Base-by-base conservation (phyloP, 805 yeast genomes). In the Cyberlindnera nakhonratchasimensis region DNA sequence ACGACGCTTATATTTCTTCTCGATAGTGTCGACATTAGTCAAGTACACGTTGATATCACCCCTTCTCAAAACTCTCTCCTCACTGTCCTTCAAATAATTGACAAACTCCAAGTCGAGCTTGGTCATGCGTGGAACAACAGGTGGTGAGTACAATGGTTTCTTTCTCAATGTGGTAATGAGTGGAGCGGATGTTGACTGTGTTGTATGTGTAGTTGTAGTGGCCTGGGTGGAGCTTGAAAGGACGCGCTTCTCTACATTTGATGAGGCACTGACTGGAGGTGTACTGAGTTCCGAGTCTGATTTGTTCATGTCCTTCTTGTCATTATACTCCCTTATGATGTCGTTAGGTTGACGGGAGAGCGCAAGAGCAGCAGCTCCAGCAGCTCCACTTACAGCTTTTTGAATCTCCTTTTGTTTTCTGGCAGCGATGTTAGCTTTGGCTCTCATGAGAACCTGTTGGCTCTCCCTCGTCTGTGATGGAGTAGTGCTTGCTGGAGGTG, bases 61-160 rank as follows among this genome's bases (percentile, higher is more conserved):
- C 23, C 71, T 72, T 46, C 71, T 76, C 36, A 80, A 43, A 1
- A 83, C 71, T 43, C 88, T 67, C 54, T 84, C 93, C 38, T 80
- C 79, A 1, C 70, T 62, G 53, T 74, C 76, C 18, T 61, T 64
- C 47, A 84, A 61, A 52, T 66, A 79, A 29, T 69, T 66, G 6
- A 69, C 67, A 84, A 87, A 83, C 14, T 79, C 75, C 30, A 71
- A 58, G 54, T 83, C 89, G 7, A 79, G 52, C 13, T 74, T 66
- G 2, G 75, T 67, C 62, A 75, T 58, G 8, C 81, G 74, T 0
- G 75, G 73, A 63, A 14, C 69, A 66, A 29, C 11, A 4, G 23
- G 4, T 10, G 35, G 19, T 21, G 24, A 11, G 9, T 13, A 36
- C n/a, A 11, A 20, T 21, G 47, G 45, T 25, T 43, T 50, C 40